Conservation (phyloP, 179 eudicot species). For the Carnegiea gigantea region DNA sequence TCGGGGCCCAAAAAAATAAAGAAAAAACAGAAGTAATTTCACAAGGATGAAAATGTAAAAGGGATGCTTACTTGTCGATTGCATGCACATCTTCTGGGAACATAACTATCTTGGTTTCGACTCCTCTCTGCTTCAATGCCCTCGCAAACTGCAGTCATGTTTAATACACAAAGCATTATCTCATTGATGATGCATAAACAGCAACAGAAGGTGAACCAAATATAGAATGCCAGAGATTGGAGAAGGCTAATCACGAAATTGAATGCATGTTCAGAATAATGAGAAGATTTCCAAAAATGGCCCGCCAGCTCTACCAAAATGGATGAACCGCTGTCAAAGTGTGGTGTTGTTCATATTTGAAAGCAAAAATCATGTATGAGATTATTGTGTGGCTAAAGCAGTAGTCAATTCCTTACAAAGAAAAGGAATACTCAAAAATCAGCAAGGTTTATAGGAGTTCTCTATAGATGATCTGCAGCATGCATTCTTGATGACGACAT, state of each 20-base stretch:
- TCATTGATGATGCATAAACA: neutral
- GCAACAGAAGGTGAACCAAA: neutral
- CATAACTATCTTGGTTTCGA: conserved; percentile 59
- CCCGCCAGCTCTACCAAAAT: neutral
- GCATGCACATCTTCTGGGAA: conserved; percentile 80
- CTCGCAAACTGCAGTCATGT: conserved; percentile 60
- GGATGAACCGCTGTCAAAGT: neutral
- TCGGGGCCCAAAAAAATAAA: neutral
- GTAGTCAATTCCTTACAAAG: neutral
- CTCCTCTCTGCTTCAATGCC: conserved; percentile 80
- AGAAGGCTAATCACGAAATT: neutral
- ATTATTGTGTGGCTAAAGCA: too few relatives aligned
- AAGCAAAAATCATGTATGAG: neutral
- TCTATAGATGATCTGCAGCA: neutral
- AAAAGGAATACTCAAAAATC: neutral
- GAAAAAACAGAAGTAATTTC: neutral
- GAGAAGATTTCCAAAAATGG: neutral
- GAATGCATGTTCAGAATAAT: neutral
- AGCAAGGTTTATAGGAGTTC: neutral
- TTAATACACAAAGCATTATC: conserved; percentile 7
- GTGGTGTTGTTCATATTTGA: neutral
- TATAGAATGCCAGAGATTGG: neutral
- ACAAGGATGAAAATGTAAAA: neutral
- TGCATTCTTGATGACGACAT: neutral
- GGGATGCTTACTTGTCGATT: conserved; percentile 59